phyloP scores from a whole-genome alignment of 2,329 filamentous ascomycete species.

The Fusarium newnesense region DNA sequence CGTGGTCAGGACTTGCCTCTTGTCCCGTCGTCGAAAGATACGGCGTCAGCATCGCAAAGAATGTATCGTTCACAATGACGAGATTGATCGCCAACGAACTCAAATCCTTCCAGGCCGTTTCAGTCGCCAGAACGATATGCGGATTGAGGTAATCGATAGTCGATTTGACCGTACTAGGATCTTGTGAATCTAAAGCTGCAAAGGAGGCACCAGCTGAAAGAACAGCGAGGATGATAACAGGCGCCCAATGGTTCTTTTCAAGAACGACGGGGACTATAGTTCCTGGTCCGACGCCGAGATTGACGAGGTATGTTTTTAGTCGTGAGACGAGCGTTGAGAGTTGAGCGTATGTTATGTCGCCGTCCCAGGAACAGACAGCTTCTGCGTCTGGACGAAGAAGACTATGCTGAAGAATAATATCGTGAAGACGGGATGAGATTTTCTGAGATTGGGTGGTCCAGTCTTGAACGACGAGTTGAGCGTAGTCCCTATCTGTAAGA shows the following conservation, averaged over 20 bases:
- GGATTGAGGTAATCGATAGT: slow-evolving; percentile 57
- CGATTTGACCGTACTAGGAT: slow-evolving; percentile 53
- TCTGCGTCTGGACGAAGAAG: slow-evolving; percentile 51
- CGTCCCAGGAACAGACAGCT: slow-evolving; percentile 59
- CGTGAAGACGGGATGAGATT: slow-evolving; percentile 56
- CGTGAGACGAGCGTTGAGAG: slow-evolving; percentile 52
- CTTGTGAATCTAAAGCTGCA: slow-evolving; percentile 60
- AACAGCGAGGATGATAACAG: slow-evolving; percentile 75
- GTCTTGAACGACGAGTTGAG: slow-evolving; percentile 65
- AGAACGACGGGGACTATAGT: slow-evolving; percentile 73
- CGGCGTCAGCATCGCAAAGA: slow-evolving; percentile 50
- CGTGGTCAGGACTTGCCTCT: slow-evolving; percentile 55
- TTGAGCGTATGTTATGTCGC: slow-evolving; percentile 55
- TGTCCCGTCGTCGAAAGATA: slow-evolving; percentile 46
- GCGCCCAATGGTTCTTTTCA: slow-evolving; percentile 75
- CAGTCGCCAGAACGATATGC: slow-evolving; percentile 57
- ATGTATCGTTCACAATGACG: slow-evolving; percentile 55
- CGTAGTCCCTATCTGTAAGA: slow-evolving; percentile 65
- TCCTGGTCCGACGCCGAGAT: slow-evolving; percentile 61
- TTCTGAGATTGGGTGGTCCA: slow-evolving; percentile 52
- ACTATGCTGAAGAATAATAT: slow-evolving; percentile 56
- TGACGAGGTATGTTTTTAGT: slow-evolving; percentile 58
- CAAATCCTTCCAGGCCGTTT: slow-evolving; percentile 53
- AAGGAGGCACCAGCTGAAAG: slow-evolving; percentile 68
- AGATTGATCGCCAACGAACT: slow-evolving; percentile 53